phyloP scores from a whole-genome alignment of 768 basidiomycete genomes.

The Amanita exitialis region DNA sequence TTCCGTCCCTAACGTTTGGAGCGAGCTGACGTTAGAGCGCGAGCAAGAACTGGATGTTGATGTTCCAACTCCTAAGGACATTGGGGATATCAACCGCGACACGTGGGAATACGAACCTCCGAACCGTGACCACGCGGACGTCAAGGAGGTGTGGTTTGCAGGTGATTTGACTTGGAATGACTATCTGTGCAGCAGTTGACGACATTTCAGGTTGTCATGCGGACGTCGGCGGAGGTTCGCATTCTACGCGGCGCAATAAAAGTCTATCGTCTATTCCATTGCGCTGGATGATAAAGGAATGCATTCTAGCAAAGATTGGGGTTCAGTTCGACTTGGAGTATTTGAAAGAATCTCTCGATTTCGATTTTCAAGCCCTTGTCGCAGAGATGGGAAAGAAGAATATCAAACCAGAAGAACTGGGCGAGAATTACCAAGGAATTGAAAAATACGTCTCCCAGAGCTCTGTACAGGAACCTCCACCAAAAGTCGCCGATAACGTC shows the following conservation, averaged over 20 bases:
- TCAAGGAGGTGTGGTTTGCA: slow-evolving; percentile 18
- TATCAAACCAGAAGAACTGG: background rate
- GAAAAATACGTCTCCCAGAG: background rate
- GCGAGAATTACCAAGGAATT: background rate
- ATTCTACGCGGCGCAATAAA: slow-evolving; percentile 10
- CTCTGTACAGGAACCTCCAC: background rate
- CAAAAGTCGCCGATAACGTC: background rate
- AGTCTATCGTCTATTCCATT: slow-evolving; percentile 18
- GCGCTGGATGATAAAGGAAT: slow-evolving; percentile 22
- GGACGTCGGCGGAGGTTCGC: slow-evolving; percentile 18
- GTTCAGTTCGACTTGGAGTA: slow-evolving; percentile 14
- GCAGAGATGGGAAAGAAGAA: background rate
- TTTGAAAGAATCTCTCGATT: slow-evolving; percentile 10
- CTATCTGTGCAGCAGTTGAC: background rate
- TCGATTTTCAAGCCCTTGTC: slow-evolving; percentile 11
- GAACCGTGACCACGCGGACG: slow-evolving; percentile 12
- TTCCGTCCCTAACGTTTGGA: slow-evolving; percentile 16
- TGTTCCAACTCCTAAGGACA: slow-evolving; percentile 6
- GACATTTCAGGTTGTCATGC: slow-evolving; percentile 13
- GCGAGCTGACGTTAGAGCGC: slow-evolving; percentile 11
- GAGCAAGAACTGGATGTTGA: slow-evolving; percentile 17
- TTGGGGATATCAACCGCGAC: slow-evolving; percentile 6
- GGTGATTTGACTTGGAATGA: slow-evolving; percentile 5
- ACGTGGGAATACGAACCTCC: slow-evolving; percentile 13
- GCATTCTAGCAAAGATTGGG: slow-evolving; percentile 12